A percentile compares a stretch with the other conserved stretches of the same genome.
These are phyloP conservation scores for Ramularia endophylla DNA, from an alignment of 2,329 filamentous ascomycete species.

Conservation along the genomic window DNA sequence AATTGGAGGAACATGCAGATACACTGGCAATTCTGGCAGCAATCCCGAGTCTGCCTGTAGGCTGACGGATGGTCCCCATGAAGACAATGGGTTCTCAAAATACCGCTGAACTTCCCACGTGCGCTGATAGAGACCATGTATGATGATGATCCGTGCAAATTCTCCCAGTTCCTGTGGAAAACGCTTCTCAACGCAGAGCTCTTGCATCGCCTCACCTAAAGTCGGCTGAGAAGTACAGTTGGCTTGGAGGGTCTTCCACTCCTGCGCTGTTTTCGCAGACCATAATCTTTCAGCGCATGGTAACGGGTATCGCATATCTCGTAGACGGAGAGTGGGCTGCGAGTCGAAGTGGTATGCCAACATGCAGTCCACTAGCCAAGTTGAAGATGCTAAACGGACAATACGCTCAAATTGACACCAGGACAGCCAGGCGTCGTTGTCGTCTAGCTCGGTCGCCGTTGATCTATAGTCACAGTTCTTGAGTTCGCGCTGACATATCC, in stretches of 20 bases:
- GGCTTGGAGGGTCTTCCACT: slow-evolving; percentile 21
- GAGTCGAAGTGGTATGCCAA: slow-evolving; percentile 19
- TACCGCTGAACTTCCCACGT: slow-evolving; percentile 46
- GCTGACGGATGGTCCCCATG: slow-evolving; percentile 23
- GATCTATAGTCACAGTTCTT: no score
- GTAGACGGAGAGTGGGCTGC: slow-evolving; percentile 10
- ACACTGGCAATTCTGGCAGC: slow-evolving; percentile 27
- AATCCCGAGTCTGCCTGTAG: slow-evolving; percentile 15
- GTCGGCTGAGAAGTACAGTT: slow-evolving; percentile 21
- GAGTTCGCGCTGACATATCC: no score
- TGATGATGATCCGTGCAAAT: slow-evolving; percentile 44
- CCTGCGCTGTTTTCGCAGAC: slow-evolving; percentile 17
- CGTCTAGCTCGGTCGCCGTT: no score
- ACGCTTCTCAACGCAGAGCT: slow-evolving; percentile 45
- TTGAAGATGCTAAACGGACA: slow-evolving; percentile 20
- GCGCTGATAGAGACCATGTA: slow-evolving; percentile 47
- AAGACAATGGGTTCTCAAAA: slow-evolving; percentile 40
- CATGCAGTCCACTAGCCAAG: slow-evolving; percentile 24
- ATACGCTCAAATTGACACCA: no score
- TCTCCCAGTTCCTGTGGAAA: slow-evolving; percentile 43
- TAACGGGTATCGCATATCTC: slow-evolving; percentile 17
- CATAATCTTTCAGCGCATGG: slow-evolving; percentile 26
- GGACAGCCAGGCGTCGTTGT: no score
- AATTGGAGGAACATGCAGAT: slow-evolving; percentile 45
- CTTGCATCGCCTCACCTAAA: slow-evolving; percentile 39